Base-by-base conservation (phyloP, 257 asterid genomes). In the Jacaranda mimosifolia region DNA sequence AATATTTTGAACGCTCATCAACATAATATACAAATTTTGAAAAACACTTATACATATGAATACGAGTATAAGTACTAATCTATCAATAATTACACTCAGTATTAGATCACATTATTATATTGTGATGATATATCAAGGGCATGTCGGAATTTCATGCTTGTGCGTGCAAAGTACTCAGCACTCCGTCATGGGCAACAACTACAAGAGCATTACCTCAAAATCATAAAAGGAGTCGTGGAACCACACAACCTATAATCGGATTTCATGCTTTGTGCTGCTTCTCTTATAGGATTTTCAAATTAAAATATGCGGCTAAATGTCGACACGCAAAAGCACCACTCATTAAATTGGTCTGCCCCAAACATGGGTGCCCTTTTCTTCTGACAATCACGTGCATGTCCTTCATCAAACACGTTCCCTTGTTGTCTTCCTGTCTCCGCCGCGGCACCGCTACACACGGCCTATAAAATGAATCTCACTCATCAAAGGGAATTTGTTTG, bases 321-420 rank as follows among this genome's bases (percentile, higher is more conserved):
- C 6, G 56, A 15, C 72, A 70, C 51, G 68, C 76, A 4, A 60
- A 70, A 63, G 38, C 81, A 77, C 72, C 73, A 78, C 49, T 70
- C 56, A 17, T 48, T 49, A 15, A 45, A 68, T 15, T 26, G 15
- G 21, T 15, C 59, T 77, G 6, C 36, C 68, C 17, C 13, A 63
- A 4, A 57, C 52, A 56, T 69, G 15, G 80, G 88, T 87, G 9
- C 63, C 74, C 72, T 13, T 11, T 9, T 40, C 64, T 36, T 56
- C 72, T 49, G 80, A 70, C 76, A 80, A 71, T 77, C 86, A 85
- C 89, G 84, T 86, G 89, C 83, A 70, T 63, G 52, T n/a, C 79
- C 42, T 36, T 42, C 80, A 57, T 64, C 52, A 68, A 83, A 74
- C 88, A 79, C 79, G 85, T 77, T 68, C 63, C 81, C 73, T 49